Evolutionary conservation across 2,329 filamentous ascomycete species (phyloP).

Genomic region (Cladosporium sp.): DNA sequence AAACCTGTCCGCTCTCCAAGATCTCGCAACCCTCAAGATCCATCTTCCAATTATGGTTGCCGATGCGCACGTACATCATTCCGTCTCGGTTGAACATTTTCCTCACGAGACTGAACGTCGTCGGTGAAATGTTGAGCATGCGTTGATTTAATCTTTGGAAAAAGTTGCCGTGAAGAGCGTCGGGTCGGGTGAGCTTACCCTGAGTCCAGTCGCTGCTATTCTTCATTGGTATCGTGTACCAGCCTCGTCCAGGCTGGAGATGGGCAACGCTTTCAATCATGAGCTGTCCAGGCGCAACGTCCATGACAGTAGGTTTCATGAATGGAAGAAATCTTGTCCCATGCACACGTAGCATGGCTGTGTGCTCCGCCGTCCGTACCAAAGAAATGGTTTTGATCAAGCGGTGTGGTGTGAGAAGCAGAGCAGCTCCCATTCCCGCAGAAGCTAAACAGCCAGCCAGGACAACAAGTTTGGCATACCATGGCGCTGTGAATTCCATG

Average conservation of each 20-base stretch:
- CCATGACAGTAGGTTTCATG: neutral
- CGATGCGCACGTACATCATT: conserved; percentile 23
- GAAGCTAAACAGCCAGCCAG: neutral
- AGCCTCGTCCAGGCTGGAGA: neutral
- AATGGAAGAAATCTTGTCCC: neutral
- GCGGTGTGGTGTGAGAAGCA: neutral
- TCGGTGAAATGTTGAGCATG: neutral
- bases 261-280: neutral
- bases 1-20: conserved; percentile 21
- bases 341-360: neutral
- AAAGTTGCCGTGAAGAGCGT: neutral
- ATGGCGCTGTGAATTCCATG: neutral
- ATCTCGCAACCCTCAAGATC: conserved; percentile 25
- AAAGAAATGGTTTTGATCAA: conserved; percentile 6
- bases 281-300: neutral
- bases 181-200: neutral
- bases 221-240: neutral
- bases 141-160: neutral
- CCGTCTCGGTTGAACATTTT: conserved; percentile 27
- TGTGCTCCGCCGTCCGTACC: neutral
- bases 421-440: neutral
- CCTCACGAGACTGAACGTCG: conserved; percentile 6
- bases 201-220: neutral
- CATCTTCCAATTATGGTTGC: conserved; percentile 23
- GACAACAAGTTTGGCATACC: neutral